A percentile compares a stretch with the other conserved stretches of the same genome.
These are phyloP conservation scores for Chondrostereum purpureum DNA, from an alignment of 1,284 basidiomycete genomes.

Conservation along the genomic window DNA sequence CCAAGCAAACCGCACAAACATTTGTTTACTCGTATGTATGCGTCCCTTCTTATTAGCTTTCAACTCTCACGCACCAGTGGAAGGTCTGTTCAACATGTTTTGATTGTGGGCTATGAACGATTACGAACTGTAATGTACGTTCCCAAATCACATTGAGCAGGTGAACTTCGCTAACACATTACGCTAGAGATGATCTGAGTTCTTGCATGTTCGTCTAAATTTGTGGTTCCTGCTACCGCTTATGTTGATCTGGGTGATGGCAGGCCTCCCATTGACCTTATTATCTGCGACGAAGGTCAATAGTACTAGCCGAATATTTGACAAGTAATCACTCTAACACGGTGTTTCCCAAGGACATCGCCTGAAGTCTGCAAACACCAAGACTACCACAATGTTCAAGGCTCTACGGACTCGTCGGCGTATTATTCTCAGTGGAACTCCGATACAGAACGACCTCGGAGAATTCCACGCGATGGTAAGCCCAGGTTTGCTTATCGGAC, in stretches of 20 bases:
- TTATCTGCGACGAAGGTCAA: conserved; percentile 92
- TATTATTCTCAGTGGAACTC: conserved; percentile 92
- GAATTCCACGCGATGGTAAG: conserved; percentile 95
- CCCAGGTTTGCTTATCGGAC: conserved; percentile 8
- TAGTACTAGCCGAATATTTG: conserved; percentile 3
- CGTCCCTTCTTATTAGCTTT: conserved; percentile 2
- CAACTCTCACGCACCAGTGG: conserved; percentile 7
- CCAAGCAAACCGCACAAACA: conserved; percentile 49
- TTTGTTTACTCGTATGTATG: conserved; percentile 70
- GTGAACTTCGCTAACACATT: too few relatives aligned
- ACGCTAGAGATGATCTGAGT: conserved; percentile 47
- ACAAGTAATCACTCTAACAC: not conserved
- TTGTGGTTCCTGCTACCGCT: not conserved
- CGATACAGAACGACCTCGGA: conserved; percentile 92
- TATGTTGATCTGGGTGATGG: conserved; percentile 1
- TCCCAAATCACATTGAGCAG: too few relatives aligned
- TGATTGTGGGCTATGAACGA: conserved; percentile 95
- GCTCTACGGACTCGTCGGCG: conserved; percentile 68
- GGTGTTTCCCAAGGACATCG: conserved; percentile 68
- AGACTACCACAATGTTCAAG: conserved; percentile 88
- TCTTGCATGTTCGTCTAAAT: conserved; percentile 59
- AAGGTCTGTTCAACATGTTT: conserved; percentile 48
- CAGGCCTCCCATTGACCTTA: conserved; percentile 85
- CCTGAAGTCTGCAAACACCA: conserved; percentile 88
- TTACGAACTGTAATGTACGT: conserved; percentile 76